These are phyloP conservation scores for Pythium myriotylum DNA, from an alignment of 352 stramenopile species.

Conservation along the genomic window DNA sequence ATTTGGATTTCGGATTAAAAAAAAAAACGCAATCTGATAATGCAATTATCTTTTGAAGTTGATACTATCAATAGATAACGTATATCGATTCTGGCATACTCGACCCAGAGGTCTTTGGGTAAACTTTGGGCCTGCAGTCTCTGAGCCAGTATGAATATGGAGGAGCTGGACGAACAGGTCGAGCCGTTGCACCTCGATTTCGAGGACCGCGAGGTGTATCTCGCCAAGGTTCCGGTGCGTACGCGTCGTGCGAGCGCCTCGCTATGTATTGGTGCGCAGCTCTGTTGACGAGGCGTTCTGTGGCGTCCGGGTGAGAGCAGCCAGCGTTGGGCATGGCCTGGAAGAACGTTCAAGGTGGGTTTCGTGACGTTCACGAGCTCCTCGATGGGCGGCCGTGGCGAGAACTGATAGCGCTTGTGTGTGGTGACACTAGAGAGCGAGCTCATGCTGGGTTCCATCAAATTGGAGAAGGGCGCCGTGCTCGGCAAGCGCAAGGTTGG, in stretches of 20 bases:
- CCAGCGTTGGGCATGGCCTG: conserved; percentile 71
- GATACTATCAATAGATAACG: background rate
- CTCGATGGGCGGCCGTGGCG: no score
- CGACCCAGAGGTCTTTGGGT: conserved; percentile 5
- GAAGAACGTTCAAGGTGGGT: conserved; percentile 81
- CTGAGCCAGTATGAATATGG: conserved; percentile 40
- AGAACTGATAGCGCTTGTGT: background rate
- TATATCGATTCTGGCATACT: background rate
- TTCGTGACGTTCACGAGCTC: background rate
- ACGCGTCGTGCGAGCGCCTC: background rate
- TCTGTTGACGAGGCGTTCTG: conserved; percentile 5
- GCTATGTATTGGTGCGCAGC: background rate
- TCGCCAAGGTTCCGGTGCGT: conserved; percentile 84
- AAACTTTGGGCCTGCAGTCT: background rate
- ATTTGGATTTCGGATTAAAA: no score
- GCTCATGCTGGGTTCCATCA: conserved; percentile 83
- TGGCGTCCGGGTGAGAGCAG: conserved; percentile 30
- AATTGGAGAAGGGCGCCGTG: conserved; percentile 75
- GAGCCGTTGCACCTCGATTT: conserved; percentile 88
- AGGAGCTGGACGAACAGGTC: conserved; percentile 88
- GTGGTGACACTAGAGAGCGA: conserved; percentile 63
- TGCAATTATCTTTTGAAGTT: background rate
- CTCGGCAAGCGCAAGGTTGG: conserved; percentile 67
- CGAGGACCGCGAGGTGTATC: conserved; percentile 86
- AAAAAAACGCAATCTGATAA: no score